Evolutionary conservation across 495 filamentous ascomycete species (phyloP), one percentile per base, ranked within the genome.

Genomic region (Annulohypoxylon moriforme): DNA sequence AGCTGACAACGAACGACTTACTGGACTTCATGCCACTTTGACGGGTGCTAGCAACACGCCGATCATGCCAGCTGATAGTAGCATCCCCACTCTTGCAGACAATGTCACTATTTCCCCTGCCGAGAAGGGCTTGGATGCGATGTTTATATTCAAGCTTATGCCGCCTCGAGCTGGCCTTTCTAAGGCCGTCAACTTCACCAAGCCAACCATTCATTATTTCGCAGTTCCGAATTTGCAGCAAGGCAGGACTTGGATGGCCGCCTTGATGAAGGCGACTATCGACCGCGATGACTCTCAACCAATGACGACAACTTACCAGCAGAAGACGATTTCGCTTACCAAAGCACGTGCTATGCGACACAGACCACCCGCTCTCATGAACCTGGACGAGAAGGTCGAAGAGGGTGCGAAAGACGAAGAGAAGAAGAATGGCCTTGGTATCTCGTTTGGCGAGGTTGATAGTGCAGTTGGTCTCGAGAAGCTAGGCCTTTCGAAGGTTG

Each of bases 131-230:
- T 70, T 82, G 63, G 89, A 89, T 60, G 79, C 86, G 0, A 90
- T 93, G 76, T 99, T 99, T 84, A 98, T 97, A 76, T 99, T 99
- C 88, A 99, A 98, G 80, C 90, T 99, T 20, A 90, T 97, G 7
- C 96, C 96, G 1, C 96, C 96, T 3, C 92, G 94, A 63, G 86
- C 88, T 18, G 94, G 94, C n/a, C 87, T 95, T 24, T 91, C 93
- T 1, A 93, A 93, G 63, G 95, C 92, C 4, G 94, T 99, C 55
- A 96, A 93, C 64, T 98, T 98, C 80, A 99, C 96, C 6, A 97
- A 97, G 76, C 96, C 94, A 4, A 93, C 94, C 0, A 91, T 97
- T 18, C 96, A 99, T 76, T 99, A 97, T 76, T 98, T 99, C 79
- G 96, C 97, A 14, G 94, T 97, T 40, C 93, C 95, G 53, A 97